These are phyloP conservation scores for Moesziomyces sp. DNA, from an alignment of 1,284 basidiomycete species.

Conservation along the genomic window DNA sequence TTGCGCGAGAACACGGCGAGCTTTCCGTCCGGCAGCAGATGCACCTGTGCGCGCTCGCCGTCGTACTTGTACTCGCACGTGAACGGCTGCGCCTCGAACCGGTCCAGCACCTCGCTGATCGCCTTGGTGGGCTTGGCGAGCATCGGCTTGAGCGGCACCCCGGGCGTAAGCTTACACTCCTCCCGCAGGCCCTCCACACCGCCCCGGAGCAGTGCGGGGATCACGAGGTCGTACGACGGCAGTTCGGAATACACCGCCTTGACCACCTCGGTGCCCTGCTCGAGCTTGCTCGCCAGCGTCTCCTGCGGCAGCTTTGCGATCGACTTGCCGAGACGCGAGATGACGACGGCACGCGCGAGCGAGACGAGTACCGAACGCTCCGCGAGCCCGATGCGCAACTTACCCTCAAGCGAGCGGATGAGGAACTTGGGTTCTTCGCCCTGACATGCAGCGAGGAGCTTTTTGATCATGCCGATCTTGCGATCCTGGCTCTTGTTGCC, in stretches of 20 bases:
- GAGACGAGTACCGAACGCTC: slow-evolving; percentile 78
- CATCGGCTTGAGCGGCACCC: slow-evolving; percentile 97
- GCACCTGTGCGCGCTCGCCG: slow-evolving; percentile 88
- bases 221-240: slow-evolving; percentile 89
- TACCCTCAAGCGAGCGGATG: slow-evolving; percentile 93
- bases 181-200: slow-evolving; percentile 80
- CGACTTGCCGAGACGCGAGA: slow-evolving; percentile 70
- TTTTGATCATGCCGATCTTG: slow-evolving; percentile 95
- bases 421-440: slow-evolving; percentile 92
- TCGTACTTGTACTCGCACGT: slow-evolving; percentile 99
- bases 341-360: slow-evolving; percentile 60
- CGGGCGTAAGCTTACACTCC: slow-evolving; percentile 89
- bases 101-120: slow-evolving; percentile 96
- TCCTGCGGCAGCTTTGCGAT: slow-evolving; percentile 73
- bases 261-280: slow-evolving; percentile 80
- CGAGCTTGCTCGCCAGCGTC: slow-evolving; percentile 79
- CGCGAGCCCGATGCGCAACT: slow-evolving; percentile 95
- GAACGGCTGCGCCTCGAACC: slow-evolving; percentile 94
- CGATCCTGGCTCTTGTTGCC: slow-evolving; percentile 73
- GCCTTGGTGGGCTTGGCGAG: slow-evolving; percentile 99
- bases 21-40: slow-evolving; percentile 41
- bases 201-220: slow-evolving; percentile 86
- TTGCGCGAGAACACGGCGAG: slow-evolving; percentile 94
- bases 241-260: slow-evolving; percentile 96
- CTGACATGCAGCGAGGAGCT: slow-evolving; percentile 90